These are phyloP conservation scores for Paraphaeosphaeria minitans DNA, from an alignment of 2,329 filamentous ascomycete species.

Conservation along the genomic window DNA sequence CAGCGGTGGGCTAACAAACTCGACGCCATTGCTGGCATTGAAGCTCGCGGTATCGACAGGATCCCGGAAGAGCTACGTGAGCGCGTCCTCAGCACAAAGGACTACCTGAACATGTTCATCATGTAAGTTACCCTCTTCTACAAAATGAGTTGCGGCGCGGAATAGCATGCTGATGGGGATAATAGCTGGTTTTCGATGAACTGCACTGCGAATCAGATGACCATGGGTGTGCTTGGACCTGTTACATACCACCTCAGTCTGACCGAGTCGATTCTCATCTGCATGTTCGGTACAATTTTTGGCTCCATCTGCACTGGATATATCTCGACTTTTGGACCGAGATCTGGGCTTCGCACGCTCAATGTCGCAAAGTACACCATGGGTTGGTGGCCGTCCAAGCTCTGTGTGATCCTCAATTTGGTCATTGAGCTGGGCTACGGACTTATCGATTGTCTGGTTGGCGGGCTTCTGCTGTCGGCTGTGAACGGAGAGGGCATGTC, in stretches of 20 bases:
- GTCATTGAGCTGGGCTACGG: constrained; percentile 63
- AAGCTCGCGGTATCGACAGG: constrained; percentile 42
- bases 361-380: constrained; percentile 61
- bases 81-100: constrained; percentile 17
- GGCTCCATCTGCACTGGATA: constrained; percentile 29
- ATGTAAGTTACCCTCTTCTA: constrained; percentile 18
- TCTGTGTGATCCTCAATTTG: constrained; percentile 60
- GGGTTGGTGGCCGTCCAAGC: constrained; percentile 67
- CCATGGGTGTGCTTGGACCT: constrained; percentile 29
- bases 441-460: constrained; percentile 63
- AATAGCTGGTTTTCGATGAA: constrained; percentile 63
- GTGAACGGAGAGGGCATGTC: constrained; percentile 61
- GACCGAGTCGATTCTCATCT: constrained; percentile 24
- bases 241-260: constrained; percentile 27
- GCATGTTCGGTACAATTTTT: constrained; percentile 30
- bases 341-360: constrained; percentile 23
- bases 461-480: constrained; percentile 65
- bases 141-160: not conserved
- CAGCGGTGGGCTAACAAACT: constrained; percentile 29
- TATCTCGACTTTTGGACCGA: constrained; percentile 29
- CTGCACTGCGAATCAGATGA: constrained; percentile 62
- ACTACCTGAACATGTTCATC: constrained; percentile 32
- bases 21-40: constrained; percentile 35
- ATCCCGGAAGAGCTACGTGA: constrained; percentile 36
- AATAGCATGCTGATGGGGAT: not conserved